These are phyloP conservation scores for Penicillium sp. DNA, from an alignment of 2,329 filamentous ascomycete genomes.

Conservation along the genomic window DNA sequence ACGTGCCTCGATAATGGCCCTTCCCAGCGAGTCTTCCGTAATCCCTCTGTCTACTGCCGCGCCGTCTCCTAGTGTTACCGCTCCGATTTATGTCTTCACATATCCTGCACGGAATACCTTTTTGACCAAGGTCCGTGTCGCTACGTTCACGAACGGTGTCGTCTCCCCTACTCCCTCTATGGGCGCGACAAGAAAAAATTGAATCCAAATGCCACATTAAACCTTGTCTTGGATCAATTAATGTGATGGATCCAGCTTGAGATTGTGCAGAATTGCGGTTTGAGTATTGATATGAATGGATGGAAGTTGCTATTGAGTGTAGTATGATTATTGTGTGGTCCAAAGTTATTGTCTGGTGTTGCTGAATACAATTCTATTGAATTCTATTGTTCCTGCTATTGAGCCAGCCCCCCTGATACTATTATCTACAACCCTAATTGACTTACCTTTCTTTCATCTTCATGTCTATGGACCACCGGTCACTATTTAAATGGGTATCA, in stretches of 20 bases:
- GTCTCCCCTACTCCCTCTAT: background rate
- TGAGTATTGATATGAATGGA: background rate
- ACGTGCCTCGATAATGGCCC: background rate
- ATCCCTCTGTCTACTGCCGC: background rate
- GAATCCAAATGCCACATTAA: background rate
- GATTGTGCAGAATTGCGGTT: too few relatives aligned
- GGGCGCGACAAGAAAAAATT: too few relatives aligned
- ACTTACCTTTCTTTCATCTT: too few relatives aligned
- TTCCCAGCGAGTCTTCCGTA: background rate
- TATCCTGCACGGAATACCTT: background rate
- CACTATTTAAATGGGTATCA: background rate
- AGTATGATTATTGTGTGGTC: background rate
- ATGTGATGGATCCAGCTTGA: background rate
- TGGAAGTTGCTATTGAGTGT: background rate
- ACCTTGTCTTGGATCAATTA: background rate
- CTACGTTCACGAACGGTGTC: background rate
- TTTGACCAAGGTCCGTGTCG: background rate
- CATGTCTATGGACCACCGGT: background rate
- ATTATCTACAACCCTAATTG: background rate
- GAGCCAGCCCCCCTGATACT: background rate
- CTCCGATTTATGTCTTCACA: background rate
- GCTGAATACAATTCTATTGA: background rate
- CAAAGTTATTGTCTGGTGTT: background rate
- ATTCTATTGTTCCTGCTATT: background rate
- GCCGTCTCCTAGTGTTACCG: background rate